phyloP scores from a whole-genome alignment of 805 yeast species.

The Metschnikowia colocasiae region DNA sequence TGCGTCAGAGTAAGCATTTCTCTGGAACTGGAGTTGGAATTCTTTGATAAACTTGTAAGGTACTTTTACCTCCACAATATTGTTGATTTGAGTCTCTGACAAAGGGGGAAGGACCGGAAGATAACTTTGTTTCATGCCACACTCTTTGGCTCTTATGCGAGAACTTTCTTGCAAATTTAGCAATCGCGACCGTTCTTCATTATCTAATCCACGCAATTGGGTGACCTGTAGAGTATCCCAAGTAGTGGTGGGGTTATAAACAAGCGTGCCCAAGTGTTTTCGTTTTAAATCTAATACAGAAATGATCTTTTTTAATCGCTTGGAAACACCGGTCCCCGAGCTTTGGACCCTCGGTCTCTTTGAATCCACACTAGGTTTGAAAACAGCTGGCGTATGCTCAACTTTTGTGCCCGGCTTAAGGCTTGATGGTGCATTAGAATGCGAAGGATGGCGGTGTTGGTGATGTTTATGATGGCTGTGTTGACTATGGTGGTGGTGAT shows the following conservation, averaged over 20 bases:
- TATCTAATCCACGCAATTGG: slow-evolving; percentile 19
- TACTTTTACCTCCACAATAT: slow-evolving; percentile 52
- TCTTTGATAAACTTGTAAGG: slow-evolving; percentile 43
- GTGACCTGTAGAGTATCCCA: slow-evolving; percentile 36
- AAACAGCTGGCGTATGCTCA: not conserved
- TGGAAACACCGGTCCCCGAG: slow-evolving; percentile 15
- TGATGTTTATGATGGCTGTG: slow-evolving; percentile 11
- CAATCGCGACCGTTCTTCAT: slow-evolving; percentile 28
- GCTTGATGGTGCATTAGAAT: slow-evolving; percentile 1
- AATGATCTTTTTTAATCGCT: slow-evolving; percentile 17
- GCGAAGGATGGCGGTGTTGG: slow-evolving; percentile 18
- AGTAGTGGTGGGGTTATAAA: slow-evolving; percentile 58
- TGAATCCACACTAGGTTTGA: not conserved
- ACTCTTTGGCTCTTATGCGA: slow-evolving; percentile 6
- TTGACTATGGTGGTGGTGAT: not conserved
- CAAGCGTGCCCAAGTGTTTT: slow-evolving; percentile 26
- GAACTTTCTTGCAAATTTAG: slow-evolving; percentile 20
- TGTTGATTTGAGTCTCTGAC: slow-evolving; percentile 39
- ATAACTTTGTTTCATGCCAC: slow-evolving; percentile 15
- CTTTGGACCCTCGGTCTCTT: not conserved
- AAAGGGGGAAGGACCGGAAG: slow-evolving; percentile 40
- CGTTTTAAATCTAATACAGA: slow-evolving; percentile 29
- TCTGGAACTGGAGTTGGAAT: slow-evolving; percentile 38
- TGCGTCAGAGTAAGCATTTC: not conserved
- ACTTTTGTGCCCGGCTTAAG: not conserved